Evolutionary conservation across 192 early-diverging fungal genomes (phyloP).

Genomic region (Dimargaris cristalligena): DNA sequence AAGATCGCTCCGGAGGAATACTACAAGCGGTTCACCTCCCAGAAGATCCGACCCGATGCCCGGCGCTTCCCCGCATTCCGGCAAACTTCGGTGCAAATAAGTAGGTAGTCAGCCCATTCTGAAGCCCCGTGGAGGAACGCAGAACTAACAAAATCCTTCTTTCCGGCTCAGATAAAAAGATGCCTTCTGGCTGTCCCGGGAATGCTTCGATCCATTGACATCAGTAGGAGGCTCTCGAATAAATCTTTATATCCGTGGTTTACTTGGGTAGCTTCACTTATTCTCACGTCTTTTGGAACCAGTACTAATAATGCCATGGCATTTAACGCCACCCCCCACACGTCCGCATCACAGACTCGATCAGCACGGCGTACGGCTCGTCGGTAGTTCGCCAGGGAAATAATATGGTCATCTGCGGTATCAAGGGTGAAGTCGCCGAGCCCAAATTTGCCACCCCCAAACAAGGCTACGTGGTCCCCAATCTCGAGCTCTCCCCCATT

Average conservation of each 20-base stretch:
- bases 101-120: too few relatives aligned
- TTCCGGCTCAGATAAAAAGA: too few relatives aligned
- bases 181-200: too few relatives aligned
- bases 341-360: constrained; percentile 34
- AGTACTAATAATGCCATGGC: too few relatives aligned
- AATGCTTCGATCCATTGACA: too few relatives aligned
- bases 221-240: too few relatives aligned
- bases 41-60: constrained; percentile 1
- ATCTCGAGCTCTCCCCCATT: constrained; percentile 82
- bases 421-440: constrained; percentile 85
- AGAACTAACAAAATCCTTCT: too few relatives aligned
- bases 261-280: too few relatives aligned
- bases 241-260: too few relatives aligned
- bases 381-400: constrained; percentile 75
- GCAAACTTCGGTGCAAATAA: neutral
- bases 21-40: neutral
- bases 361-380: constrained; percentile 70
- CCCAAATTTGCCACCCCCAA: constrained; percentile 49
- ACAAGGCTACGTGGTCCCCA: constrained; percentile 78
- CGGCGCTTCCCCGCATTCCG: neutral
- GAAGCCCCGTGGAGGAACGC: too few relatives aligned
- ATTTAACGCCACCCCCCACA: too few relatives aligned
- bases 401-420: constrained; percentile 80
- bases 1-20: neutral
- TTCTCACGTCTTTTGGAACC: too few relatives aligned